Percentiles rank a stretch among this genome's conserved stretches.
phyloP scores from a whole-genome alignment of 805 yeast species.

The Saccharomycopsis babjevae region DNA sequence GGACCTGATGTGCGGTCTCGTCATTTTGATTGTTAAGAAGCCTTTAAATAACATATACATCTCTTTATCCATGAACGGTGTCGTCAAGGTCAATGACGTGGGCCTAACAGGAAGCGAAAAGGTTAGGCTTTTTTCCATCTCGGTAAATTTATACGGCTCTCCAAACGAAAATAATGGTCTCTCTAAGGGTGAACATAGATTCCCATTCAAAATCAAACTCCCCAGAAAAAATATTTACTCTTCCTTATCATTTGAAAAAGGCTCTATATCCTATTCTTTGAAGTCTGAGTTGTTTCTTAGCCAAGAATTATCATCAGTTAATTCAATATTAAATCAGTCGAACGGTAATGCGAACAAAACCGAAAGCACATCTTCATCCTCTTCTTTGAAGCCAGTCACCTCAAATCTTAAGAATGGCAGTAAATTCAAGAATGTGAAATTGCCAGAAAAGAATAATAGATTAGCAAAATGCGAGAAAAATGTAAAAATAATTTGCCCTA shows the following conservation, averaged over 20 bases:
- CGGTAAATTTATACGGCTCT: slow-evolving; percentile 9
- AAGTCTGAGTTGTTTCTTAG: slow-evolving; percentile 32
- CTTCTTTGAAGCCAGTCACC: slow-evolving; percentile 2
- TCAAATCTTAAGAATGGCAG: slow-evolving; percentile 6
- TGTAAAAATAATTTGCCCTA: slow-evolving; percentile 57
- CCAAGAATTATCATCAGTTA: background rate
- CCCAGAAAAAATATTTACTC: slow-evolving; percentile 67
- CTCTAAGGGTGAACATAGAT: slow-evolving; percentile 77
- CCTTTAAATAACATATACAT: slow-evolving; percentile 39
- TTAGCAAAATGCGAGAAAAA: slow-evolving; percentile 43
- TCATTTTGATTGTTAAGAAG: slow-evolving; percentile 44
- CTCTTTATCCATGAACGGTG: slow-evolving; percentile 10
- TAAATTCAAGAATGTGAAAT: slow-evolving; percentile 4
- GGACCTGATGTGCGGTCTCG: slow-evolving; percentile 58
- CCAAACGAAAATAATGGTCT: slow-evolving; percentile 30
- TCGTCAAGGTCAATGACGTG: slow-evolving; percentile 7
- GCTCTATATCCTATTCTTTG: slow-evolving; percentile 62
- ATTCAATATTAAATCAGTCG: background rate
- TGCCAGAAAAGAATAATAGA: slow-evolving; percentile 20
- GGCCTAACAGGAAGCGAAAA: slow-evolving; percentile 6
- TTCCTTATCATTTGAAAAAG: slow-evolving; percentile 73
- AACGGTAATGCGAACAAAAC: slow-evolving; percentile 18
- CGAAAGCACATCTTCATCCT: slow-evolving; percentile 18
- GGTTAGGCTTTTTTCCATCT: slow-evolving; percentile 6
- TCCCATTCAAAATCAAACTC: slow-evolving; percentile 76